A percentile compares a stretch with the other conserved stretches of the same genome.
Conservation (phyloP, 1,284 basidiomycete species). For the Gymnopus androsaceus region DNA sequence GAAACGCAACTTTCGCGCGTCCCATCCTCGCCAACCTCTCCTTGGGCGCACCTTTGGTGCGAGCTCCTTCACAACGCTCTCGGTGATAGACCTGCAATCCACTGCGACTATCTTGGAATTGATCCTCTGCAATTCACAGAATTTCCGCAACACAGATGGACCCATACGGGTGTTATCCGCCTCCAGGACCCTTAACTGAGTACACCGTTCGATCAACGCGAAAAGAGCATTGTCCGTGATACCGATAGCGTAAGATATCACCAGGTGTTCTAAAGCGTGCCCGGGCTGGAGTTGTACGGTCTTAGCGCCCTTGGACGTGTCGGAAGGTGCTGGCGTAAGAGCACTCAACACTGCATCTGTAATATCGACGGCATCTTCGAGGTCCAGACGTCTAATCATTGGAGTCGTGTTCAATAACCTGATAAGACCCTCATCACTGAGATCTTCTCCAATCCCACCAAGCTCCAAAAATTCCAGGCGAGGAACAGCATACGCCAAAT, state of each 20-base stretch:
- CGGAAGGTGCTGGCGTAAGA: constrained; percentile 54
- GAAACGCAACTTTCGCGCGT: constrained; percentile 64
- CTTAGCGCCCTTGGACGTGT: constrained; percentile 8
- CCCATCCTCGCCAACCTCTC: constrained; percentile 70
- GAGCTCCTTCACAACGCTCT: constrained; percentile 63
- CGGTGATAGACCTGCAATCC: constrained; percentile 75
- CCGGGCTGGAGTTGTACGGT: constrained; percentile 43
- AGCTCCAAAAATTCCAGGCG: constrained; percentile 81
- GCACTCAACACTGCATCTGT: constrained; percentile 70
- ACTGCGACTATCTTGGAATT: constrained; percentile 66
- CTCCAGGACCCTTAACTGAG: constrained; percentile 66
- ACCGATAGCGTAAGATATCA: constrained; percentile 67
- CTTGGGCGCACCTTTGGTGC: constrained; percentile 61
- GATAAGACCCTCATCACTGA: constrained; percentile 74
- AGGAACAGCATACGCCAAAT: constrained; percentile 74
- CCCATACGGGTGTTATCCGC: constrained; percentile 79
- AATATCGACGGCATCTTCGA: constrained; percentile 81
- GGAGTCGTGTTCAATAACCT: constrained; percentile 72
- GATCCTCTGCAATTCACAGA: constrained; percentile 56
- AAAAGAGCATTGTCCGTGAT: constrained; percentile 67
- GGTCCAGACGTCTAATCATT: constrained; percentile 73
- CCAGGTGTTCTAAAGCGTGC: constrained; percentile 70
- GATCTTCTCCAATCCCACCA: constrained; percentile 69
- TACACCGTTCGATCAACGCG: constrained; percentile 65
- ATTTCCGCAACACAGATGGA: constrained; percentile 64